These are phyloP conservation scores for Ceratobasidium sp. DNA, from an alignment of 1,284 basidiomycete genomes.

Conservation along the genomic window DNA sequence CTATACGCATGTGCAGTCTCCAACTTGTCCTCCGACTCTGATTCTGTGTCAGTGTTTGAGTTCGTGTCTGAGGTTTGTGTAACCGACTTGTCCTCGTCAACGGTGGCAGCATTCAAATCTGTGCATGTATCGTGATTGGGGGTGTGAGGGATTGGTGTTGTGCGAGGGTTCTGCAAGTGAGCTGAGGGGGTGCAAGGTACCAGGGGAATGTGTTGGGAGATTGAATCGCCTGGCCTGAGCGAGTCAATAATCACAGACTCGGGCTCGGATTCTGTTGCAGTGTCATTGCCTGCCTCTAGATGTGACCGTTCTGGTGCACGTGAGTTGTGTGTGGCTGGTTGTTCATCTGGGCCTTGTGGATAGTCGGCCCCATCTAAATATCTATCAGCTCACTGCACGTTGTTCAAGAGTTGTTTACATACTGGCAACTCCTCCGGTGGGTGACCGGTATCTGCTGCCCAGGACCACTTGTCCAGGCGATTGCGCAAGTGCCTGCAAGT, in stretches of 20 bases:
- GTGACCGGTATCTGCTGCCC: constrained; percentile 20
- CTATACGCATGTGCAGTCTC: no score
- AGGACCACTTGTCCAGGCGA: constrained; percentile 11
- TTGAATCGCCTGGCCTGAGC: constrained; percentile 10
- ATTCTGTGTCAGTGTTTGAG: no score
- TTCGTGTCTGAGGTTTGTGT: no score
- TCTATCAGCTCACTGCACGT: no score
- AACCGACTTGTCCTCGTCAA: no score
- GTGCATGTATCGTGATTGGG: no score
- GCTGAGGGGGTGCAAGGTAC: no score
- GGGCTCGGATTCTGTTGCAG: constrained; percentile 4
- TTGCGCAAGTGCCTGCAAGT: constrained; percentile 7
- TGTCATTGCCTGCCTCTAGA: not conserved
- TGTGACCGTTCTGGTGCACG: not conserved
- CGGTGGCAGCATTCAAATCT: no score
- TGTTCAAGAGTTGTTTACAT: not conserved
- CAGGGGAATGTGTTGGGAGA: constrained; percentile 7
- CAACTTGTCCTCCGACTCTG: no score
- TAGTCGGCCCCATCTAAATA: no score
- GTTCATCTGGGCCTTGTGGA: no score
- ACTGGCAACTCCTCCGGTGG: not conserved
- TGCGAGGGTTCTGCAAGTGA: not conserved
- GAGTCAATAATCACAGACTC: not conserved
- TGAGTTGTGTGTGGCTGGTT: not conserved
- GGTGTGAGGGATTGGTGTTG: not conserved